A percentile compares a stretch with the other conserved stretches of the same genome.
Evolutionary conservation across 305 asterid species (phyloP).

Genomic region (Petunia hybrid): DNA sequence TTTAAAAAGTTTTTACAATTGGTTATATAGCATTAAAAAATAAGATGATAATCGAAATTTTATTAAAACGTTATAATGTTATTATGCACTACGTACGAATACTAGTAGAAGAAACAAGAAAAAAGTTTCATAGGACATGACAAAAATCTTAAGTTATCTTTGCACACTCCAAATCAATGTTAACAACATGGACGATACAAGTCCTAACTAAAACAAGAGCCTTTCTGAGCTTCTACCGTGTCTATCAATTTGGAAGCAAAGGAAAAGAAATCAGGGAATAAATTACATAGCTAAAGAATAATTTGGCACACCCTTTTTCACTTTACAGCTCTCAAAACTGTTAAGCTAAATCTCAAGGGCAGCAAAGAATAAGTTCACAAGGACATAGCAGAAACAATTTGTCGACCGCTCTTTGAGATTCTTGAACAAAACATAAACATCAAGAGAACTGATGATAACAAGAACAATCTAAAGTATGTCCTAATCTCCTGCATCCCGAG

Average conservation of each 20-base stretch:
- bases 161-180: conserved; percentile 14
- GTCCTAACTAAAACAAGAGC: conserved; percentile 11
- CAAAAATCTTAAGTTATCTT: not conserved
- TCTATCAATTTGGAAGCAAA: not conserved
- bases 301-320: conserved; percentile 21
- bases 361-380: conserved; percentile 40
- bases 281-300: conserved; percentile 18
- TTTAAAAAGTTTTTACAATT: no score
- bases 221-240: conserved; percentile 10
- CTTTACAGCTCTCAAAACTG: conserved; percentile 1
- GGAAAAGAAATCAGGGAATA: not conserved
- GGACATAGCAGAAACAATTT: conserved; percentile 75
- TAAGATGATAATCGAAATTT: no score
- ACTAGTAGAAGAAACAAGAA: not conserved
- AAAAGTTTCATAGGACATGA: not conserved
- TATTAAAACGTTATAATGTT: no score
- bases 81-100: no score
- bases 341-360: conserved; percentile 28
- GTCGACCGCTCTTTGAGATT: conserved; percentile 83
- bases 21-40: no score
- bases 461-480: conserved; percentile 86
- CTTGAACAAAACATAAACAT: conserved; percentile 98
- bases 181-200: conserved; percentile 4
- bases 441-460: conserved; percentile 89
- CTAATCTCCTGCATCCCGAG: conserved; percentile 96